Base-by-base conservation (phyloP, 345 rosid species). In the Rhizophora mangle region DNA sequence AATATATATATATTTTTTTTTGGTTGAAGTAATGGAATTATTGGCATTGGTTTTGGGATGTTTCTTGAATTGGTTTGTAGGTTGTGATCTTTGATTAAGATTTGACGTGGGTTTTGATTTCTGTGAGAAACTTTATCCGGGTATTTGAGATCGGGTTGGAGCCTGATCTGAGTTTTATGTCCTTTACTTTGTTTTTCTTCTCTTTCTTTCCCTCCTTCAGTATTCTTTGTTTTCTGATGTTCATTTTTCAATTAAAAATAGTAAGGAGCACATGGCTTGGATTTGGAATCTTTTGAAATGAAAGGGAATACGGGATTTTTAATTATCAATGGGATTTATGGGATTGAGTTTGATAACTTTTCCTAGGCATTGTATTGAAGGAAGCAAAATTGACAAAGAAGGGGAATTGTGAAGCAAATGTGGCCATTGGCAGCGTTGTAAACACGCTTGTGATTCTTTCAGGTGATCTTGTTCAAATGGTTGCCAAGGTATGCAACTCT, bases 331-430 rank as follows among this genome's bases (percentile, higher is more conserved):
- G 62, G 67, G 30, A 29, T 26, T 66, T 26, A 36, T 60, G 49
- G 65, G 24, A 22, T 62, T 62, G 59, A 29, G 34, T 65, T 53
- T 6, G 34, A 19, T 39, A 8, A 30, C 66, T 76, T 74, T 77
- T 26, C 73, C 30, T 62, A 93, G 98, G 92, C 67, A 77, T 89
- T 84, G 89, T 93, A 56, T 75, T 93, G 88, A 88, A 91, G 87
- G 80, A 86, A 68, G 98, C 98, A 32, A 89, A 76, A 65, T 73
- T 91, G 84, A 85, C 83, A 22, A 87, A 78, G 77, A 91, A 80
- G 77, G 94, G 98, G 49, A 86, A 79, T 74, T 83, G 86, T 62
- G 72, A 75, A 72, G 71, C 92, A 52, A 93, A 88, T 84, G 85
- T 91, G 30, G 72, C 79, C 4, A 70, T 62, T 70, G 88, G 83